phyloP scores from a whole-genome alignment of 345 rosid species.

The Clarkia xantiana region DNA sequence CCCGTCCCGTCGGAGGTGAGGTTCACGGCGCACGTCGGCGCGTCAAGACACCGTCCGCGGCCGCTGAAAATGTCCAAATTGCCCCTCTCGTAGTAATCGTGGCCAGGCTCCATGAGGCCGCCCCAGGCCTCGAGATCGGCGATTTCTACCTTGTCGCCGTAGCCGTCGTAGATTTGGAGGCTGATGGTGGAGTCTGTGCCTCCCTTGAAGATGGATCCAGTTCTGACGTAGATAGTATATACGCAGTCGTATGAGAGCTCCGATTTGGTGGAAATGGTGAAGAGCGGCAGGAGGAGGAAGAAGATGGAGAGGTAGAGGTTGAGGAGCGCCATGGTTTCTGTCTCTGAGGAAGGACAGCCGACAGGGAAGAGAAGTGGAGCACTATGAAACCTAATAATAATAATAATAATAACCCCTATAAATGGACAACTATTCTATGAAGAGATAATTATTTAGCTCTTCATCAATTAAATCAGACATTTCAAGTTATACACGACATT shows the following conservation, averaged over 20 bases:
- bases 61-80: conserved; percentile 30
- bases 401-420: too few species aligned
- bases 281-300: too few species aligned
- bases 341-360: too few species aligned
- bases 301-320: too few species aligned
- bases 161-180: conserved; percentile 14
- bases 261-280: too few species aligned
- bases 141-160: conserved; percentile 16
- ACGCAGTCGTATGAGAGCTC: conserved; percentile 23
- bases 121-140: conserved; percentile 22
- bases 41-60: conserved; percentile 20
- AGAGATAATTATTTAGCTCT: too few species aligned
- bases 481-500: too few species aligned
- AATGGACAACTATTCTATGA: too few species aligned
- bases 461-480: too few species aligned
- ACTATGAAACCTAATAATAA: too few species aligned
- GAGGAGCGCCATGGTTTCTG: too few species aligned
- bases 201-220: conserved; percentile 19
- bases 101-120: conserved; percentile 24
- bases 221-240: conserved; percentile 27
- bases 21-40: conserved; percentile 31
- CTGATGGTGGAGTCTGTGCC: conserved; percentile 35
- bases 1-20: conserved; percentile 38
- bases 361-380: too few species aligned
- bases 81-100: conserved; percentile 31